Evolutionary conservation across 805 yeast species (phyloP).

Genomic region (Candida ficus): DNA sequence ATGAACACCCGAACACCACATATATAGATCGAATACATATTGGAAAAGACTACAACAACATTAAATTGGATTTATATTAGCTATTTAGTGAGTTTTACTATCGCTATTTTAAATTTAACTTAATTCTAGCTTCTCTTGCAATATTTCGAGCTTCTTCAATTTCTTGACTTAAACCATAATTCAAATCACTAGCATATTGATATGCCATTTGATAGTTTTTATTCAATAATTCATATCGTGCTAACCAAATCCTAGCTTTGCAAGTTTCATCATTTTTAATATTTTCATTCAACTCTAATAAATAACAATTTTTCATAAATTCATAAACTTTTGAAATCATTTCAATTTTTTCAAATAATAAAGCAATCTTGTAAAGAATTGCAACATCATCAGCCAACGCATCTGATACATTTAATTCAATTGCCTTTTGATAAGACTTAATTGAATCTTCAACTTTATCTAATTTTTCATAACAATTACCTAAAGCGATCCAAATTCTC

Average conservation of each 20-base stretch:
- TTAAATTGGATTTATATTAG: too few species aligned
- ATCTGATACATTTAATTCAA: constrained; percentile 34
- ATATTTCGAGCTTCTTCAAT: constrained; percentile 86
- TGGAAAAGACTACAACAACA: too few species aligned
- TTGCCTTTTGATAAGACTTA: constrained; percentile 76
- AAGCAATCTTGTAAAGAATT: constrained; percentile 63
- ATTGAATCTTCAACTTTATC: constrained; percentile 68
- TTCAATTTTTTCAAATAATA: constrained; percentile 52
- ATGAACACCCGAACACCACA: neutral
- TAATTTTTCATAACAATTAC: constrained; percentile 79
- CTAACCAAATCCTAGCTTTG: constrained; percentile 84
- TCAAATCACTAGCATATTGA: constrained; percentile 64
- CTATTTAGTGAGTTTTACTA: too few species aligned
- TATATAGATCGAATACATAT: too few species aligned
- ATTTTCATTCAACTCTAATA: constrained; percentile 58
- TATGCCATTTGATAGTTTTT: constrained; percentile 65
- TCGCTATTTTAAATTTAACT: constrained; percentile 35
- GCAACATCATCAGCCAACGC: constrained; percentile 51
- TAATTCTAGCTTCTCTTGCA: constrained; percentile 68
- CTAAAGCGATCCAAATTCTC: constrained; percentile 96
- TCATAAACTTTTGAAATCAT: constrained; percentile 29
- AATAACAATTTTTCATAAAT: constrained; percentile 44
- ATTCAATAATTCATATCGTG: constrained; percentile 54
- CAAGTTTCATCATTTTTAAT: constrained; percentile 62
- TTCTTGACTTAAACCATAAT: constrained; percentile 73